Evolutionary conservation across 2,329 filamentous ascomycete species (phyloP), one percentile per base, ranked within the genome.

Genomic region (Monilinia laxa): DNA sequence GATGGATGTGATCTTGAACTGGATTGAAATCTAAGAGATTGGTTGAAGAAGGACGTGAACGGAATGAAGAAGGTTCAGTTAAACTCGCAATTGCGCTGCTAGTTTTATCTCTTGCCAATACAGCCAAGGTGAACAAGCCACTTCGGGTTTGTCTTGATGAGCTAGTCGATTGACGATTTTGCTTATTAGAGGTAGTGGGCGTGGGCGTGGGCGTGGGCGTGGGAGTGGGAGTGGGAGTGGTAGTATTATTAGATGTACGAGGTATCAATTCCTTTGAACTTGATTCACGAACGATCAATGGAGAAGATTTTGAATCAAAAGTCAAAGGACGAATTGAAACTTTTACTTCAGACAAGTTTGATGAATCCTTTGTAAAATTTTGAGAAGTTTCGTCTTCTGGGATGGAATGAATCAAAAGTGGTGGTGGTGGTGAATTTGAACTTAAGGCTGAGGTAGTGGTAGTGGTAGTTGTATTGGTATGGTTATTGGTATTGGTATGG

Each of bases 41-140:
- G 62, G 69, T 63, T 12, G 71, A 70, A 5, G 73, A 75, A 1
- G 62, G 54, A 58, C 71, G 71, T 54, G 62, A 64, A 35, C 71
- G 73, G 31, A 74, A 53, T 6, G 72, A 64, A 11, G 73, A 63
- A 12, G 73, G 73, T 53, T 75, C 73, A 40, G 73, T 67, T 31
- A 76, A 68, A 65, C 68, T 75, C 25, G 75, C 74, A 68, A 76
- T 73, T 16, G 73, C 74, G 67, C 67, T 76, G 35, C 68, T 70
- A 11, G 74, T 75, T 67, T 75, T 75, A 59, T 76, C 74, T n/a
- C 71, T 73, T 56, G 75, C 74, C 62, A 76, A 71, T 55, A 71
- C 69, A 49, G 74, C 74, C 23, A 77, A 69, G 23, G 69, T 74
- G 54, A 75, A 72, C 20, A 77, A 47, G 25, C 68, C 70, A 23